A percentile compares a stretch with the other conserved stretches of the same genome.
Evolutionary conservation across 1,284 basidiomycete genomes (phyloP).

Genomic region (Schizophyllum amplum): DNA sequence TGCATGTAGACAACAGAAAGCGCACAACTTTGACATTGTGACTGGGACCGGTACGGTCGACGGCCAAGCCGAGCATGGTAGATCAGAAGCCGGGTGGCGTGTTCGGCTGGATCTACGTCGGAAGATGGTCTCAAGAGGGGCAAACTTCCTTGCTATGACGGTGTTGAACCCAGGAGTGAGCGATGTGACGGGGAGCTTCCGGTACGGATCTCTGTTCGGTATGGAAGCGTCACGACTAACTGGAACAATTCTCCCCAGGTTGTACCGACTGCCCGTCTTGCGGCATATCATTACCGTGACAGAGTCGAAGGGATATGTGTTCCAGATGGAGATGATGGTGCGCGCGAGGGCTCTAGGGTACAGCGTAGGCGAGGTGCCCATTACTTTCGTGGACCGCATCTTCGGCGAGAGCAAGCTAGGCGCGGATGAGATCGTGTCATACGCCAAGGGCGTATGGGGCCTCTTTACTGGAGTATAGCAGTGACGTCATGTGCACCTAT

Average conservation of each 20-base stretch:
- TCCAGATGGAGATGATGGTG: slow-evolving; percentile 98
- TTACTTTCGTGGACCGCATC: slow-evolving; percentile 89
- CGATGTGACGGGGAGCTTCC: slow-evolving; percentile 82
- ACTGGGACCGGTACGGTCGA: slow-evolving; percentile 83
- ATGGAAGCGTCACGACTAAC: slow-evolving; percentile 1
- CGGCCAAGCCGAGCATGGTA: slow-evolving; percentile 40
- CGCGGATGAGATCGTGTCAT: slow-evolving; percentile 83
- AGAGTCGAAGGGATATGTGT: slow-evolving; percentile 85
- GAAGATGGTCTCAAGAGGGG: slow-evolving; percentile 79
- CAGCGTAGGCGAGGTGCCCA: slow-evolving; percentile 83
- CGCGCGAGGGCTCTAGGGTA: slow-evolving; percentile 78
- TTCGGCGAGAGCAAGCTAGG: slow-evolving; percentile 90
- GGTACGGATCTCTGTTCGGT: slow-evolving; percentile 36
- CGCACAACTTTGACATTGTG: slow-evolving; percentile 81
- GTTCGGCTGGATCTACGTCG: slow-evolving; percentile 83
- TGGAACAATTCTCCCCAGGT: slow-evolving; percentile 31
- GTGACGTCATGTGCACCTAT: background rate
- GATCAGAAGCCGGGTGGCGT: slow-evolving; percentile 69
- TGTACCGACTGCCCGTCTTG: slow-evolving; percentile 74
- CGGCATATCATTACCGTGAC: slow-evolving; percentile 78
- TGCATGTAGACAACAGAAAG: slow-evolving; percentile 59
- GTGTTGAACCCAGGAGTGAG: slow-evolving; percentile 78
- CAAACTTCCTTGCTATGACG: slow-evolving; percentile 81
- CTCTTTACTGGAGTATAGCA: slow-evolving; percentile 64
- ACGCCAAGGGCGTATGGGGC: slow-evolving; percentile 79